phyloP scores from a whole-genome alignment of 2,329 filamentous ascomycete species.

The Aspergillus brasiliensis region DNA sequence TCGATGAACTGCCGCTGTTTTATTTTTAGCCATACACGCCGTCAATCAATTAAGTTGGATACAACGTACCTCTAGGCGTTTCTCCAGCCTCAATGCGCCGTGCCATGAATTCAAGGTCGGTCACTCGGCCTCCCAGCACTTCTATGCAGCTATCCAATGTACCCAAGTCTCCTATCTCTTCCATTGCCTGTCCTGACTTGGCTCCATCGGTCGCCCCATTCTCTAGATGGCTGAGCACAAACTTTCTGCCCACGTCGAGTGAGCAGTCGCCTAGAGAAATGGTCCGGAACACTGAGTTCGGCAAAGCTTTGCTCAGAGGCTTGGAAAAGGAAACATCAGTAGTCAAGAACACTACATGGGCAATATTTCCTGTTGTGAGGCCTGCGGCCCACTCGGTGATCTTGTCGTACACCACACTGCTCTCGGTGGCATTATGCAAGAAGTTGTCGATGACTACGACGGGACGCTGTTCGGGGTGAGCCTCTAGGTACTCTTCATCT shows the following conservation, averaged over 20 bases:
- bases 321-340: constrained; percentile 88
- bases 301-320: constrained; percentile 79
- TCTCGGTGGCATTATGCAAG: constrained; percentile 73
- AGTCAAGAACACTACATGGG: constrained; percentile 92
- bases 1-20: constrained; percentile 71
- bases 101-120: constrained; percentile 92
- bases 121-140: constrained; percentile 85
- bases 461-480: constrained; percentile 78
- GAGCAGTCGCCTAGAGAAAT: constrained; percentile 84
- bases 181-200: constrained; percentile 40
- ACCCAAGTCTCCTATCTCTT: constrained; percentile 61
- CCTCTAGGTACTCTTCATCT: constrained; percentile 86
- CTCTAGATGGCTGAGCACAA: constrained; percentile 80
- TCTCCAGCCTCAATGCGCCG: constrained; percentile 86
- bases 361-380: constrained; percentile 82
- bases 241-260: constrained; percentile 82
- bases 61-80: constrained; percentile 63
- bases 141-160: constrained; percentile 82
- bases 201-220: constrained; percentile 39
- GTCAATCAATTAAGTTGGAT: too few species aligned
- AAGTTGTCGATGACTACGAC: constrained; percentile 93
- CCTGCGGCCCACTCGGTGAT: constrained; percentile 87
- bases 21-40: constrained; percentile 20
- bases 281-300: constrained; percentile 86
- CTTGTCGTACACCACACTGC: constrained; percentile 69